Conservation (phyloP, 352 stramenopile species). For the Phytophthora lateralis region DNA sequence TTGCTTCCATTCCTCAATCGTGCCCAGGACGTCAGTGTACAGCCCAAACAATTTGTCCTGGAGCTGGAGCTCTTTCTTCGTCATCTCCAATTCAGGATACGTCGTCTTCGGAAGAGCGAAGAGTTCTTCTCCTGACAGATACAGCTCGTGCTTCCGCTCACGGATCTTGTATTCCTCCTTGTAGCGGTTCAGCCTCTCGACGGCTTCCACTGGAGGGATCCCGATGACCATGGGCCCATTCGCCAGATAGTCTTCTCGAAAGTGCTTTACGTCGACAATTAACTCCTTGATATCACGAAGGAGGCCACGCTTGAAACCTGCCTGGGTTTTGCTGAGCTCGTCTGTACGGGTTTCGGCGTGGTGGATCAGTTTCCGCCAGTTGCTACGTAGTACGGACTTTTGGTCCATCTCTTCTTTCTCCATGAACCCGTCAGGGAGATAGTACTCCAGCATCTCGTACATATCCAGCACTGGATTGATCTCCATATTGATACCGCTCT, state of each 20-base stretch:
- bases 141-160: slow-evolving; percentile 97
- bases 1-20: slow-evolving; percentile 97
- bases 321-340: slow-evolving; percentile 95
- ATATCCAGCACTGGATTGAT: slow-evolving; percentile 98
- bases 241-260: slow-evolving; percentile 95
- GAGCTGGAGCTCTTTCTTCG: slow-evolving; percentile 97
- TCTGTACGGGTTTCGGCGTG: slow-evolving; percentile 94
- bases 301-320: slow-evolving; percentile 95
- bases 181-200: slow-evolving; percentile 97
- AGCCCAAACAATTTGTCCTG: slow-evolving; percentile 95
- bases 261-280: slow-evolving; percentile 96
- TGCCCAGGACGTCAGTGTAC: slow-evolving; percentile 97
- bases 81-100: slow-evolving; percentile 97
- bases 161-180: slow-evolving; percentile 98
- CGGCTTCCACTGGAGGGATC: slow-evolving; percentile 95
- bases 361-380: slow-evolving; percentile 97
- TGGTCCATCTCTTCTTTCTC: slow-evolving; percentile 99
- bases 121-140: slow-evolving; percentile 95
- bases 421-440: slow-evolving; percentile 96
- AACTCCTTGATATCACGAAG: slow-evolving; percentile 97
- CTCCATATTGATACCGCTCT: slow-evolving; percentile 98
- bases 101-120: slow-evolving; percentile 96
- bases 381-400: slow-evolving; percentile 96
- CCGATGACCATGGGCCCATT: slow-evolving; percentile 98
- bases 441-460: slow-evolving; percentile 98